Percentiles rank a stretch among this genome's conserved stretches.
Conservation (phyloP, 2,329 filamentous ascomycete species). For the Leptodontidium sp. region DNA sequence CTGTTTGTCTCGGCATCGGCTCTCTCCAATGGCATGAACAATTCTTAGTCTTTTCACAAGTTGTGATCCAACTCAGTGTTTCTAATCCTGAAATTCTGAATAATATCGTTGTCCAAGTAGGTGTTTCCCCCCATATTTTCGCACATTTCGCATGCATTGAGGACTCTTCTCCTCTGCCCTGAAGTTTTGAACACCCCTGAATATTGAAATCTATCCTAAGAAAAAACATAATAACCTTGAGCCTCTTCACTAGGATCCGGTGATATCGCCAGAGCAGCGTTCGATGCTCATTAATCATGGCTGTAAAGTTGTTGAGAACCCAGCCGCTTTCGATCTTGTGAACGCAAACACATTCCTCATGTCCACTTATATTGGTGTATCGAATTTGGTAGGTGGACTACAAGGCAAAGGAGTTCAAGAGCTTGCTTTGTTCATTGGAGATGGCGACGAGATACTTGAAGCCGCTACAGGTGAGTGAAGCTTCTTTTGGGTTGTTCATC, state of each 20-base stretch:
- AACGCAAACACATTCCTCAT: constrained; percentile 16
- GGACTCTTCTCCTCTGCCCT: neutral
- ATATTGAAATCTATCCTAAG: neutral
- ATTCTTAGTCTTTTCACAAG: constrained; percentile 18
- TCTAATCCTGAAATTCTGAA: constrained; percentile 2
- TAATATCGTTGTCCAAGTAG: constrained; percentile 18
- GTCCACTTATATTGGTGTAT: neutral
- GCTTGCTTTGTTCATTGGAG: constrained; percentile 21
- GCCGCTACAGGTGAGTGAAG: neutral
- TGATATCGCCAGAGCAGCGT: neutral
- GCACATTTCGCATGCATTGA: neutral
- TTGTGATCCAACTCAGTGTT: constrained; percentile 11
- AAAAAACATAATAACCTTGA: neutral
- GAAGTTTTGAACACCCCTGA: neutral
- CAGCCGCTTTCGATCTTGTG: constrained; percentile 3
- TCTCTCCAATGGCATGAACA: neutral
- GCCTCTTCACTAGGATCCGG: neutral
- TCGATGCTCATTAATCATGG: constrained; percentile 13
- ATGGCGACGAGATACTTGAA: neutral
- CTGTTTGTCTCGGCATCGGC: constrained; percentile 20
- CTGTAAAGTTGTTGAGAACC: constrained; percentile 11
- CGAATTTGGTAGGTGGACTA: neutral
- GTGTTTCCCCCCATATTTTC: neutral
- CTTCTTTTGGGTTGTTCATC: neutral
- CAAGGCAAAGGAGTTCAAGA: constrained; percentile 1